These are phyloP conservation scores for Phytophthora hybrid DNA, from an alignment of 352 stramenopile genomes.

Conservation along the genomic window DNA sequence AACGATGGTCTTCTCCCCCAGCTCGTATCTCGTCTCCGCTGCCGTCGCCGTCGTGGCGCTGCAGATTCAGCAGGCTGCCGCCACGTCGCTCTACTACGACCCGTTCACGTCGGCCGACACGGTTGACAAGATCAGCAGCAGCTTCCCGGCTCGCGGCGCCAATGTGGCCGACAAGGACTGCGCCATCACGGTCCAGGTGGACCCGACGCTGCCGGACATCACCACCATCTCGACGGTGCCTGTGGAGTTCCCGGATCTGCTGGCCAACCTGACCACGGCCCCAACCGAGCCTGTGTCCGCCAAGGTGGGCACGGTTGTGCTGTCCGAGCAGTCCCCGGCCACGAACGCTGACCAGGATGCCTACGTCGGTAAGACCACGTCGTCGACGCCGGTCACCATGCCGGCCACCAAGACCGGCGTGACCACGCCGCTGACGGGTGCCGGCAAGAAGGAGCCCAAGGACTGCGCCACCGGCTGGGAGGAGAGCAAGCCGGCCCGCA, in stretches of 20 bases:
- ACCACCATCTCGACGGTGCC: slow-evolving; percentile 30
- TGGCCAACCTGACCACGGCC: slow-evolving; percentile 25
- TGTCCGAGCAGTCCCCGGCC: slow-evolving; percentile 22
- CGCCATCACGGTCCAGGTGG: slow-evolving; percentile 16
- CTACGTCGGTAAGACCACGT: slow-evolving; percentile 5
- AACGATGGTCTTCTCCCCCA: slow-evolving; percentile 39
- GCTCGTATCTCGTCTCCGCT: slow-evolving; percentile 38
- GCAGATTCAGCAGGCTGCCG: slow-evolving; percentile 29
- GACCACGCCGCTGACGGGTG: background rate
- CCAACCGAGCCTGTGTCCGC: slow-evolving; percentile 28
- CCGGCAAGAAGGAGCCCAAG: slow-evolving; percentile 19
- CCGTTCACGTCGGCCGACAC: slow-evolving; percentile 16
- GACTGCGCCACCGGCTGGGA: slow-evolving; percentile 44
- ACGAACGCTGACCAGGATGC: slow-evolving; percentile 15
- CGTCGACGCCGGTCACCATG: slow-evolving; percentile 1
- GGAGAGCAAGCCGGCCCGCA: slow-evolving; percentile 15
- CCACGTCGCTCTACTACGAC: slow-evolving; percentile 33
- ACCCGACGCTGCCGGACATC: slow-evolving; percentile 40
- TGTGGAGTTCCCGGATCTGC: slow-evolving; percentile 21
- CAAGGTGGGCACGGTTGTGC: slow-evolving; percentile 33
- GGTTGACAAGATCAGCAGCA: slow-evolving; percentile 15
- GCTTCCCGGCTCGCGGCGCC: slow-evolving; percentile 18
- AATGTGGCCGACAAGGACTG: slow-evolving; percentile 25
- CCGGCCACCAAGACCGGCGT: slow-evolving; percentile 18
- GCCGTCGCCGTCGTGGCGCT: slow-evolving; percentile 26